Evolutionary conservation across 208 protist species (phyloP).

Genomic region (Angomonas ambiguus): DNA sequence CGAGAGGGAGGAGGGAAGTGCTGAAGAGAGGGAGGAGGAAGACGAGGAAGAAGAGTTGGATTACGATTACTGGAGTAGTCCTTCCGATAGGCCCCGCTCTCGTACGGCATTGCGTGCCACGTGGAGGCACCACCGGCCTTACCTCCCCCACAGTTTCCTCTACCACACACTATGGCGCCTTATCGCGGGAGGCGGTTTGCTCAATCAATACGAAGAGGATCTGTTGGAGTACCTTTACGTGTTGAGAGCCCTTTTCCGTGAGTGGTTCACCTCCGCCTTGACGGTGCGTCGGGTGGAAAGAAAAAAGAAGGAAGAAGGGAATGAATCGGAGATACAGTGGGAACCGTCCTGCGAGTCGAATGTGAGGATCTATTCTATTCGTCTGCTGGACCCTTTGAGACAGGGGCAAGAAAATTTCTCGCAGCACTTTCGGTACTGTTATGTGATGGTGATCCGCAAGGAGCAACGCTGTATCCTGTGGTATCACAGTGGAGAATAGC

Average conservation of each 20-base stretch:
- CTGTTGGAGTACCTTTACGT: slow-evolving; percentile 33
- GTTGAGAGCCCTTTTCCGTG: background rate
- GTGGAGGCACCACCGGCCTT: no score
- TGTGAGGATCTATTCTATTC: no score
- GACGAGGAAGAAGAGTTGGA: slow-evolving; percentile 34
- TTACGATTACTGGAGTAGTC: slow-evolving; percentile 26
- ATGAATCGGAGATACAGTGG: background rate
- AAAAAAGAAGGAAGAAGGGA: slow-evolving; percentile 21
- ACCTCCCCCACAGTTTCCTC: slow-evolving; percentile 53
- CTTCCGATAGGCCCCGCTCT: slow-evolving; percentile 17
- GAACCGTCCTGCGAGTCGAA: no score
- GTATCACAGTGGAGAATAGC: no score
- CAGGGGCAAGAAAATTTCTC: no score
- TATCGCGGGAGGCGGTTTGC: slow-evolving; percentile 52
- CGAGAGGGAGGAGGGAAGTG: background rate
- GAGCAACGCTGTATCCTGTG: no score
- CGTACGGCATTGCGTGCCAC: no score
- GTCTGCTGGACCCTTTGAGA: no score
- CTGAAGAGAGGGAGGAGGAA: slow-evolving; percentile 18
- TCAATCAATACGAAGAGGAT: slow-evolving; percentile 84
- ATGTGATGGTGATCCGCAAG: no score
- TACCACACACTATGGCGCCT: slow-evolving; percentile 75
- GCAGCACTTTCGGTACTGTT: no score
- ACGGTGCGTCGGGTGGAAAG: slow-evolving; percentile 35
- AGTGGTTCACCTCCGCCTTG: slow-evolving; percentile 14